Conservation (phyloP, 1,139 yeast genomes). For the Zygosaccharomyces sapae region DNA sequence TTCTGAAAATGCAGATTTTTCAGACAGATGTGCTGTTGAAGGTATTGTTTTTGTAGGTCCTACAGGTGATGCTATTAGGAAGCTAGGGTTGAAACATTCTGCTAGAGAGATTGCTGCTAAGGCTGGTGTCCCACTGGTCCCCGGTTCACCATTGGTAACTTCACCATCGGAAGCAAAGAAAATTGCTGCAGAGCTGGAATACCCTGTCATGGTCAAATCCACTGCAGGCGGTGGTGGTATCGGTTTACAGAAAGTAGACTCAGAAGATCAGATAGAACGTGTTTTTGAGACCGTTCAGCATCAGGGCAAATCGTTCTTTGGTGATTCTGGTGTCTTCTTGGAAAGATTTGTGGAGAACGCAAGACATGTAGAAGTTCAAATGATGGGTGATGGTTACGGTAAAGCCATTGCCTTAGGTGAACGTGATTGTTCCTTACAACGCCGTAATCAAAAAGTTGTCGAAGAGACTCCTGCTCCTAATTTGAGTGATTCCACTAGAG, state of each 20-base stretch:
- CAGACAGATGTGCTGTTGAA: slow-evolving; percentile 76
- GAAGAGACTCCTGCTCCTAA: slow-evolving; percentile 98
- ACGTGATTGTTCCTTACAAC: slow-evolving; percentile 94
- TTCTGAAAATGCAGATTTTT: slow-evolving; percentile 93
- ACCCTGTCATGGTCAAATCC: slow-evolving; percentile 93
- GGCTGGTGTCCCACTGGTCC: slow-evolving; percentile 91
- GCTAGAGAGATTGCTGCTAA: slow-evolving; percentile 87
- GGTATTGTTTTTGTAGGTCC: slow-evolving; percentile 95
- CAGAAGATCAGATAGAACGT: slow-evolving; percentile 69
- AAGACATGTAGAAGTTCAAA: slow-evolving; percentile 93
- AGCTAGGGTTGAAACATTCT: slow-evolving; percentile 88
- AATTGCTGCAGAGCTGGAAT: slow-evolving; percentile 73
- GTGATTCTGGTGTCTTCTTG: slow-evolving; percentile 90
- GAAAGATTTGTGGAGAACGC: slow-evolving; percentile 92
- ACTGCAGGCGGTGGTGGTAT: slow-evolving; percentile 99
- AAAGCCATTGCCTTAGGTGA: slow-evolving; percentile 91
- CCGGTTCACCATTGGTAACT: slow-evolving; percentile 81
- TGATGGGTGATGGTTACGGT: slow-evolving; percentile 94
- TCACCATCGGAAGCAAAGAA: slow-evolving; percentile 67
- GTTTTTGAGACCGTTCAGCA: slow-evolving; percentile 89
- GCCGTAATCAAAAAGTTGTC: slow-evolving; percentile 92
- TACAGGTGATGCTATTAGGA: slow-evolving; percentile 84
- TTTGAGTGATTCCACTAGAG: slow-evolving; percentile 73
- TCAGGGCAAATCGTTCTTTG: slow-evolving; percentile 88
- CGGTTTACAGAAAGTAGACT: slow-evolving; percentile 89